These are phyloP conservation scores for Rhizophagus sp. DNA, from an alignment of 192 early-diverging fungal species.

Conservation along the genomic window DNA sequence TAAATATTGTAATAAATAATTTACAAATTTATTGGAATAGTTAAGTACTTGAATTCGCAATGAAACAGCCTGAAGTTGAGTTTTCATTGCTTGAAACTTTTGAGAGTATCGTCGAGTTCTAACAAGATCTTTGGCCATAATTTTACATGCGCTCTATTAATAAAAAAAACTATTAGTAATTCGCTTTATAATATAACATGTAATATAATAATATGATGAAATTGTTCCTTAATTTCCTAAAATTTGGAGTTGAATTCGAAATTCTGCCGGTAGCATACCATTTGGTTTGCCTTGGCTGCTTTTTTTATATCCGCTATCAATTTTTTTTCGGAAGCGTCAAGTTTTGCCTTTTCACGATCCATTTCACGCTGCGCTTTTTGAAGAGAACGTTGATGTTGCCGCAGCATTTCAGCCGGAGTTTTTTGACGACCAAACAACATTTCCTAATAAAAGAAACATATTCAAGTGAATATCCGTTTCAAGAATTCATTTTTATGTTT, in stretches of 20 bases:
- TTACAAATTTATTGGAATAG: conserved; percentile 12
- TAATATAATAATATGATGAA: too few relatives aligned
- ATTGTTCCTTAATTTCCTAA: too few relatives aligned
- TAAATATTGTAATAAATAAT: neutral
- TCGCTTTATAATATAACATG: too few relatives aligned
- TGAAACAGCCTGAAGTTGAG: conserved; percentile 89
- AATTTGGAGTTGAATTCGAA: too few relatives aligned
- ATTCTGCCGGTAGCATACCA: conserved; percentile 50
- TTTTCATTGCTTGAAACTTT: conserved; percentile 96
- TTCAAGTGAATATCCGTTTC: neutral
- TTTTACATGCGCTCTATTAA: conserved; percentile 75
- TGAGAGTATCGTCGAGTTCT: conserved; percentile 90
- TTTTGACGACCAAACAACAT: conserved; percentile 76
- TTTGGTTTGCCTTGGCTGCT: conserved; percentile 86
- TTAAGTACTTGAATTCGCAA: conserved; percentile 79
- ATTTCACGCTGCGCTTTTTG: conserved; percentile 88
- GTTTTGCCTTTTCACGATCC: conserved; percentile 83
- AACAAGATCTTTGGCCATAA: conserved; percentile 98
- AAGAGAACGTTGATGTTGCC: conserved; percentile 87
- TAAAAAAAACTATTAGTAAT: neutral
- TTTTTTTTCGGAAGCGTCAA: conserved; percentile 96
- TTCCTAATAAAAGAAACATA: conserved; percentile 37
- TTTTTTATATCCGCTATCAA: conserved; percentile 93
- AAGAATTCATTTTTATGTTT: neutral
- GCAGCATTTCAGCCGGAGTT: conserved; percentile 90